Evolutionary conservation across 768 basidiomycete genomes (phyloP).

Genomic region (Boletus rubroflammeus): DNA sequence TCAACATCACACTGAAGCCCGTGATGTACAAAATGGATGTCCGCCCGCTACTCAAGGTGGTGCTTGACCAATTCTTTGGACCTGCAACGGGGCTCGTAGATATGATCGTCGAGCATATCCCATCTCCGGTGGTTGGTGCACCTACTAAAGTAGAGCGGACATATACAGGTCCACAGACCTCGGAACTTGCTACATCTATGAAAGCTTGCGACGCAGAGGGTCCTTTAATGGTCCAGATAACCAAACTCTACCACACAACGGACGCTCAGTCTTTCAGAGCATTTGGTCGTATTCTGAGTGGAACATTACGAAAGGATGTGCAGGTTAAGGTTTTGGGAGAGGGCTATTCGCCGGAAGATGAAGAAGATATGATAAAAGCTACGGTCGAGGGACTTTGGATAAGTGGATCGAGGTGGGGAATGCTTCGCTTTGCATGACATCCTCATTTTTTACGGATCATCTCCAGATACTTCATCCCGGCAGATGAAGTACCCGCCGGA

Average conservation of each 20-base stretch:
- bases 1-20: constrained; percentile 86
- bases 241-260: constrained; percentile 94
- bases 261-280: constrained; percentile 97
- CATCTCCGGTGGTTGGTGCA: constrained; percentile 66
- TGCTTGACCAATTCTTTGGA: constrained; percentile 95
- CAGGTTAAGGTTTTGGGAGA: constrained; percentile 95
- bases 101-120: constrained; percentile 86
- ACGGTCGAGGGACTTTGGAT: constrained; percentile 88
- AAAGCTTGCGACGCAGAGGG: constrained; percentile 77
- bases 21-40: constrained; percentile 99
- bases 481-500: constrained; percentile 85
- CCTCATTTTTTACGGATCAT: constrained; percentile 1
- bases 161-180: constrained; percentile 85
- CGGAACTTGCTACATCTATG: constrained; percentile 77
- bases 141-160: constrained; percentile 71
- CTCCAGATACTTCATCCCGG: constrained; percentile 81
- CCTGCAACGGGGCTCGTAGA: constrained; percentile 86
- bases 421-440: not conserved
- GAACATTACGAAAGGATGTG: constrained; percentile 80
- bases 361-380: constrained; percentile 93
- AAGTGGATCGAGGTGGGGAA: constrained; percentile 75
- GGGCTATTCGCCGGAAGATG: constrained; percentile 97
- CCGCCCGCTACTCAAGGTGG: constrained; percentile 87
- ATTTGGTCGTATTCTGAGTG: constrained; percentile 91
- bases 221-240: constrained; percentile 88